Conservation (phyloP, 352 stramenopile species). For the Phytopythium oedochilum region DNA sequence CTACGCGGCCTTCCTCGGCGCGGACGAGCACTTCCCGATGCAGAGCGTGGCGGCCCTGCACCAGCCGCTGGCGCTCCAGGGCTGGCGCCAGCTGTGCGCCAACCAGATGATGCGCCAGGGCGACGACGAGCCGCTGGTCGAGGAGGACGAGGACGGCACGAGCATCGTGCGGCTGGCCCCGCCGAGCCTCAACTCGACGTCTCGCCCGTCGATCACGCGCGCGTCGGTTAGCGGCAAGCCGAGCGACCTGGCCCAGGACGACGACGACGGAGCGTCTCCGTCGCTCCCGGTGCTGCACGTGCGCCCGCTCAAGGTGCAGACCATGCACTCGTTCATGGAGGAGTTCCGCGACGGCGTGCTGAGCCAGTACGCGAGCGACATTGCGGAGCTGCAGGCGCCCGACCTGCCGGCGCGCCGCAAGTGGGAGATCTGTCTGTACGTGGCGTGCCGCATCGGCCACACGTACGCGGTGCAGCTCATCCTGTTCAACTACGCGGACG, state of each 20-base stretch:
- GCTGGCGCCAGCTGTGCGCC: slow-evolving; percentile 53
- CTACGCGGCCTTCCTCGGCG: slow-evolving; percentile 49
- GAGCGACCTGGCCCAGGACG: slow-evolving; percentile 1
- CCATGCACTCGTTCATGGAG: slow-evolving; percentile 75
- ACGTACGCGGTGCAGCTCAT: slow-evolving; percentile 69
- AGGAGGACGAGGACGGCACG: slow-evolving; percentile 9
- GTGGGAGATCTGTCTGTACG: slow-evolving; percentile 75
- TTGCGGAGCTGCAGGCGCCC: slow-evolving; percentile 42
- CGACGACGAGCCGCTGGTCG: slow-evolving; percentile 11
- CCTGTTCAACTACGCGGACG: slow-evolving; percentile 69
- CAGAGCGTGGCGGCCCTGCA: slow-evolving; percentile 20
- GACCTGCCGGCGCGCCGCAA: slow-evolving; percentile 41
- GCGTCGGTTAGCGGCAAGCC: neutral
- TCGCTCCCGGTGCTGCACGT: slow-evolving; percentile 47
- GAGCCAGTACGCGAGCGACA: slow-evolving; percentile 55
- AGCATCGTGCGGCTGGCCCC: slow-evolving; percentile 15
- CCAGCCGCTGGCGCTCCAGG: slow-evolving; percentile 36
- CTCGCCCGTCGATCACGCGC: slow-evolving; percentile 4
- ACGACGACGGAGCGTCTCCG: neutral
- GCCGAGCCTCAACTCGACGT: slow-evolving; percentile 6
- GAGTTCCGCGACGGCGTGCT: slow-evolving; percentile 73
- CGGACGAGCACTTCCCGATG: slow-evolving; percentile 37
- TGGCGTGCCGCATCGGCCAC: slow-evolving; percentile 71
- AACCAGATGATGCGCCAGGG: slow-evolving; percentile 40
- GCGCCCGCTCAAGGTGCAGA: slow-evolving; percentile 56